These are phyloP conservation scores for Aureobasidium lini DNA, from an alignment of 2,329 filamentous ascomycete species.

Conservation along the genomic window DNA sequence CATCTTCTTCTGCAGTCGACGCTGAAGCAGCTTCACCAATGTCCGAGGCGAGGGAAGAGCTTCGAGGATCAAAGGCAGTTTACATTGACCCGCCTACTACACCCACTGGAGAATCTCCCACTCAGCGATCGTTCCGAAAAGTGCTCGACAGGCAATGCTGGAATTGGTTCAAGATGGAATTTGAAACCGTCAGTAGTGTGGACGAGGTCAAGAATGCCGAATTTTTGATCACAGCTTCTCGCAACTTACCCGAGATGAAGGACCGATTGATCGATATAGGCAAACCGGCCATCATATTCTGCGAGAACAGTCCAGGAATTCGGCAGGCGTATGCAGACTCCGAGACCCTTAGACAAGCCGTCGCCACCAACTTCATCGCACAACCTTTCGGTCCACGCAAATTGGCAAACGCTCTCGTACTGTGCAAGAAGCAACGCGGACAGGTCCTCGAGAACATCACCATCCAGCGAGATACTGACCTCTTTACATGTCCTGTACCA, in stretches of 20 bases:
- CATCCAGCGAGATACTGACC: not conserved
- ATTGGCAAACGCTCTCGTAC: not conserved
- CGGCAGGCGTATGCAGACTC: not conserved
- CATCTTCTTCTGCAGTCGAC: conserved; percentile 2
- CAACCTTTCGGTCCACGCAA: conserved; percentile 14
- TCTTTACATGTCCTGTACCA: not conserved
- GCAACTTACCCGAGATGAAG: not conserved
- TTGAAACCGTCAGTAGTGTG: not conserved
- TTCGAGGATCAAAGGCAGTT: not conserved
- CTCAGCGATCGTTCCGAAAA: not conserved
- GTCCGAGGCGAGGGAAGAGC: not conserved
- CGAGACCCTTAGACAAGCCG: not conserved
- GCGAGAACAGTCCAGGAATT: conserved; percentile 14
- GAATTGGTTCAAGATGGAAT: conserved; percentile 7
- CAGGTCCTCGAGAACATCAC: not conserved
- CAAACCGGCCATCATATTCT: conserved; percentile 11
- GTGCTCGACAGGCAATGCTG: not conserved
- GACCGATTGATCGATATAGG: not conserved
- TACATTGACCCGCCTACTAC: not conserved
- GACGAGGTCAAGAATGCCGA: not conserved
- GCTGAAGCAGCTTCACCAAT: not conserved
- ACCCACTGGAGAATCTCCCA: not conserved
- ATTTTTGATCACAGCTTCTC: not conserved
- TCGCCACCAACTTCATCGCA: conserved; percentile 2
- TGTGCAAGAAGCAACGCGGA: not conserved